Evolutionary conservation across 129 eudicot genomes (phyloP).

Genomic region (Smallanthus sonchifolius): DNA sequence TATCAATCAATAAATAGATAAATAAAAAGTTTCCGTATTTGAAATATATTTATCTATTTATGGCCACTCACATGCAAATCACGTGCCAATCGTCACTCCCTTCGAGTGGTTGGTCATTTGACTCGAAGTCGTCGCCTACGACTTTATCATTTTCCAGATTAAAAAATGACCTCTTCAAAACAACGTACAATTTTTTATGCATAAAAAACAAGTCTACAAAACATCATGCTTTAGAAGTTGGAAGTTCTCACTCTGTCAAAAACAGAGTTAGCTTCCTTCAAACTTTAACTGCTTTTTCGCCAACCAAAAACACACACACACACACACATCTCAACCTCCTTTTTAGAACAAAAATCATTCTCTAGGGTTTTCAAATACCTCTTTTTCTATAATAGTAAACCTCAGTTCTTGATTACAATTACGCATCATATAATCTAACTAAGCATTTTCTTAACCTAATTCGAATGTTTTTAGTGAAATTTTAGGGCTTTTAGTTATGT

Average conservation of each 20-base stretch:
- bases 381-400: conserved; percentile 2
- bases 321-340: conserved; percentile 28
- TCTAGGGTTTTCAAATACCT: conserved; percentile 29
- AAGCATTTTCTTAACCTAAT: conserved; percentile 8
- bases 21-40: background rate
- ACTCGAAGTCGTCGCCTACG: conserved; percentile 13
- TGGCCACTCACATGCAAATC: conserved; percentile 15
- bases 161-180: background rate
- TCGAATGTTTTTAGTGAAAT: background rate
- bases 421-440: conserved; percentile 4
- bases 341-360: conserved; percentile 27
- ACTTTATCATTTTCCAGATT: background rate
- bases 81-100: conserved; percentile 16
- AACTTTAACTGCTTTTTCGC: conserved; percentile 36
- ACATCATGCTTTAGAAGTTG: background rate
- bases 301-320: conserved; percentile 36
- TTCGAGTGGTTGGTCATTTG: conserved; percentile 20
- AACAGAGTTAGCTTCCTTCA: conserved; percentile 19
- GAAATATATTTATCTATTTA: background rate
- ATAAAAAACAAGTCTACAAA: background rate
- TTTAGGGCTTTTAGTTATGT: background rate
- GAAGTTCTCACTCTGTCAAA: background rate
- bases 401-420: background rate
- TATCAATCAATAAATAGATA: no score
- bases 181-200: background rate